These are phyloP conservation scores for Kalmusia sp. DNA, from an alignment of 2,329 filamentous ascomycete species.

Conservation along the genomic window DNA sequence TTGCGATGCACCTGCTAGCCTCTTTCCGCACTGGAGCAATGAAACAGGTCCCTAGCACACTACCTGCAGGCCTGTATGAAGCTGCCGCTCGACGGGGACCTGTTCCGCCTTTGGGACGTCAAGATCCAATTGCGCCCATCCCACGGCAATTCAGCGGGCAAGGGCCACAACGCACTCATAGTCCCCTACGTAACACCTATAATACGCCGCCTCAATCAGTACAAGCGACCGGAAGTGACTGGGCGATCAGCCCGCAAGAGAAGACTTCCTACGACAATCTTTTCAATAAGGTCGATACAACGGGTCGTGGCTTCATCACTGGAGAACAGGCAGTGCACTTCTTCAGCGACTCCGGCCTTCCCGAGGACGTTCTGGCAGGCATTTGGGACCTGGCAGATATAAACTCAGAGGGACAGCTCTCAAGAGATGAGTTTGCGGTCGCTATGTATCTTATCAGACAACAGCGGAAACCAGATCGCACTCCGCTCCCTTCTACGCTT, in stretches of 20 bases:
- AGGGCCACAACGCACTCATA: constrained; percentile 64
- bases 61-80: constrained; percentile 88
- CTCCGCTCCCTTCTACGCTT: constrained; percentile 75
- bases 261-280: constrained; percentile 88
- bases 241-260: constrained; percentile 82
- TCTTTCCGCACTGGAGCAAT: constrained; percentile 87
- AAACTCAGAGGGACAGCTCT: constrained; percentile 85
- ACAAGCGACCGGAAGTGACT: constrained; percentile 70
- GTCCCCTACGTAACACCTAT: constrained; percentile 62
- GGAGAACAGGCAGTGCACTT: constrained; percentile 95
- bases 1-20: constrained; percentile 96
- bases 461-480: constrained; percentile 74
- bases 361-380: constrained; percentile 87
- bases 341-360: constrained; percentile 88
- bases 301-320: constrained; percentile 81
- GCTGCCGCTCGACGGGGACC: constrained; percentile 73
- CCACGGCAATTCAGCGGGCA: constrained; percentile 82
- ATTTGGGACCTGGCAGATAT: constrained; percentile 98
- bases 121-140: constrained; percentile 66
- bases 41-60: constrained; percentile 76
- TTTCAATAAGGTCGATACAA: constrained; percentile 83
- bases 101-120: constrained; percentile 53
- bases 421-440: constrained; percentile 90
- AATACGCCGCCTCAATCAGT: constrained; percentile 56
- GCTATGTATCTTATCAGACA: constrained; percentile 97